These are phyloP conservation scores for Ophidiomyces ophidiicola DNA, from an alignment of 2,329 filamentous ascomycete genomes.

Conservation along the genomic window DNA sequence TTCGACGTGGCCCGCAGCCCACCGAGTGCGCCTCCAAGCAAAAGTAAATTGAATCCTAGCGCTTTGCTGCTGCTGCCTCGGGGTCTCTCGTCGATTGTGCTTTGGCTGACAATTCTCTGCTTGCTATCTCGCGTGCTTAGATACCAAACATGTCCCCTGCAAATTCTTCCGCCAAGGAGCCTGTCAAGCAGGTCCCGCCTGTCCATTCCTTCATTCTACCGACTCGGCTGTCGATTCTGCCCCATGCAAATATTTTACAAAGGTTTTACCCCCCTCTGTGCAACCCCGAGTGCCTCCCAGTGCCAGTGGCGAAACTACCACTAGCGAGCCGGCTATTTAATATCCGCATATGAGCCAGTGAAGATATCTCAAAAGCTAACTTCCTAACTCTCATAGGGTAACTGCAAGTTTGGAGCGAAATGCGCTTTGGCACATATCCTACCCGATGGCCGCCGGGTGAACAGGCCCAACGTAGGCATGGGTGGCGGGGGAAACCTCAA, in stretches of 20 bases:
- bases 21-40: conserved; percentile 32
- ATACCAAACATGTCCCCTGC: conserved; percentile 94
- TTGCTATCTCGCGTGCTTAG: conserved; percentile 35
- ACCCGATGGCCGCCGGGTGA: conserved; percentile 83
- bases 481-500: conserved; percentile 50
- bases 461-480: conserved; percentile 48
- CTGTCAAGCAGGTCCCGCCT: conserved; percentile 90
- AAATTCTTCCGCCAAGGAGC: conserved; percentile 97
- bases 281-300: not conserved
- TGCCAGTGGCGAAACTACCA: conserved; percentile 5
- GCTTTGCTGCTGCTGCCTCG: not conserved
- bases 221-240: conserved; percentile 73
- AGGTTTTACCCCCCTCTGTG: conserved; percentile 44
- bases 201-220: conserved; percentile 90
- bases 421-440: conserved; percentile 94
- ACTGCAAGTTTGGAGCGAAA: conserved; percentile 97
- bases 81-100: conserved; percentile 5
- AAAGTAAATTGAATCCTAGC: conserved; percentile 22
- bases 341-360: too few relatives aligned
- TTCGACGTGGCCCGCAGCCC: conserved; percentile 39
- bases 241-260: conserved; percentile 95
- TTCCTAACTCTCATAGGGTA: conserved; percentile 51
- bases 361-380: too few relatives aligned
- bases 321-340: not conserved
- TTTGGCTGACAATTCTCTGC: conserved; percentile 5